phyloP scores from a whole-genome alignment of 306 rosid species.

The Nissolia schottii region DNA sequence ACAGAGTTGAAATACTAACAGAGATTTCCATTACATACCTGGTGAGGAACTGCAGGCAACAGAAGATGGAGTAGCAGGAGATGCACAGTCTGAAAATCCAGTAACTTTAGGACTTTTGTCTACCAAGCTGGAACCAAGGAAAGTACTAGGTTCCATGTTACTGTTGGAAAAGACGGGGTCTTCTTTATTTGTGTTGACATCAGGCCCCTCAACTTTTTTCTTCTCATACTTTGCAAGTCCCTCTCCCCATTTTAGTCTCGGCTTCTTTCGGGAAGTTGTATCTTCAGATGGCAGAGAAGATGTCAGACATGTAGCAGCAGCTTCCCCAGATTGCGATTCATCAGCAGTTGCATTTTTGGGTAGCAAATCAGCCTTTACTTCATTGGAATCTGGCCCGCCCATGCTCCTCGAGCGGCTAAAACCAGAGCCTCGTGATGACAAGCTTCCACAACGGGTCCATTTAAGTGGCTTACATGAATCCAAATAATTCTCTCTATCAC shows the following conservation, averaged over 20 bases:
- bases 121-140: conserved; percentile 42
- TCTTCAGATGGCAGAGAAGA: conserved; percentile 81
- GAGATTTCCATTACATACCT: conserved; percentile 42
- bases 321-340: conserved; percentile 68
- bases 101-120: conserved; percentile 68
- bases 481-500: conserved; percentile 58
- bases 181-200: conserved; percentile 48
- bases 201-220: conserved; percentile 84
- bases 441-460: conserved; percentile 87
- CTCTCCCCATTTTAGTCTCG: conserved; percentile 95
- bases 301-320: conserved; percentile 62
- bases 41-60: conserved; percentile 97
- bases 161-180: conserved; percentile 39
- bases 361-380: conserved; percentile 52
- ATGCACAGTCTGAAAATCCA: conserved; percentile 69
- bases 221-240: conserved; percentile 98
- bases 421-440: conserved; percentile 88
- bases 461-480: conserved; percentile 90
- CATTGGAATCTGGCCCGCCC: conserved; percentile 61
- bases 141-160: conserved; percentile 44
- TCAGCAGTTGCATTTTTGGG: conserved; percentile 46
- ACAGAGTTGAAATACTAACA: background rate
- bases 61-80: conserved; percentile 97
- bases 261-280: conserved; percentile 71
- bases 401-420: conserved; percentile 73